Base-by-base conservation (phyloP, 441 rosid species). In the Corymbia calophylla region DNA sequence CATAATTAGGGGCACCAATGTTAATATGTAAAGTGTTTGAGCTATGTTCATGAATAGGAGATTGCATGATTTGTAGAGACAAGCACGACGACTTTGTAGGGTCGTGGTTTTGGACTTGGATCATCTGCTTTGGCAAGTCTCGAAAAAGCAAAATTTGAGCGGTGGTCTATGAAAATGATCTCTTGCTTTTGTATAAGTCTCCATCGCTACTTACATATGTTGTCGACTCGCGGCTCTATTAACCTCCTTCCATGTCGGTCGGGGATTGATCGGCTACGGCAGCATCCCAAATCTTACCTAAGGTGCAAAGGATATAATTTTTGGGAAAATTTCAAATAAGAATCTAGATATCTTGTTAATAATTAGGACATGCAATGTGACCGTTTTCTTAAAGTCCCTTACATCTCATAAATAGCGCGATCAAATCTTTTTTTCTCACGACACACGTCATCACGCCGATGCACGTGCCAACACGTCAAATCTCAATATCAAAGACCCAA, bases 301-400 rank as follows among this genome's bases (percentile, higher is more conserved):
- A 7, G 12, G 18, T 31, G 77, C 0, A 0, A 66, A 3, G 18
- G 5, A 66, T 66, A 31, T 64, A 2, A 1, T n/a, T n/a, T 15
- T n/a, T 3, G 5, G 35, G 31, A 64, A 64, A 64, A 31, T 8
- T 66, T 66, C 6, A 31, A 66, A 66, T 66, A 66, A 66, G 8
- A 12, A 13, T 29, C 18, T 6, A 62, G 13, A 62, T 7, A 62
- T 62, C 9, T 62, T 62, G 3, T 29, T 62, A 35, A 35, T 3
- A 35, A n/a, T n/a, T n/a, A n/a, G n/a, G n/a, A n/a, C n/a, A n/a
- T n/a, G n/a, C n/a, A n/a, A n/a, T n/a, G n/a, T n/a, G n/a, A n/a
- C n/a, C n/a, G n/a, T n/a, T n/a, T n/a, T n/a, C n/a, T n/a, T n/a
- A n/a, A n/a, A n/a, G n/a, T n/a, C 4, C 2, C 13, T 35, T 1